A percentile compares a stretch with the other conserved stretches of the same genome.
Conservation (phyloP, 148 eudicot genomes). For the Heliamphora exappendiculata region DNA sequence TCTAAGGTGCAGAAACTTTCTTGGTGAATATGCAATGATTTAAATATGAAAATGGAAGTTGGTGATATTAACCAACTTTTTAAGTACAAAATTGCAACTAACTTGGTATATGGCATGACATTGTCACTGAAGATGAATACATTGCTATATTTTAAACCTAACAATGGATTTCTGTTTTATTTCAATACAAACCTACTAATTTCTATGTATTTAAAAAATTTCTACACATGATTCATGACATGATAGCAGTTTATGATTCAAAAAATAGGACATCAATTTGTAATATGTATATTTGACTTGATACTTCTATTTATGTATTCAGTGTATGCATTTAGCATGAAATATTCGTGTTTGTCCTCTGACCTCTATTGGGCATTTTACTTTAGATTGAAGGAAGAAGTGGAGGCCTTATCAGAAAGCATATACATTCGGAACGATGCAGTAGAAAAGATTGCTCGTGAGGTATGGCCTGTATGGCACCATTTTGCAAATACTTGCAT, state of each 20-base stretch:
- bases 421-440: constrained; percentile 30
- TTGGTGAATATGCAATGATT: background rate
- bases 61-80: background rate
- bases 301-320: background rate
- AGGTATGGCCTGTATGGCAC: constrained; percentile 48
- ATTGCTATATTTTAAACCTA: background rate
- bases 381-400: constrained; percentile 61
- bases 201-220: background rate
- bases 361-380: constrained; percentile 14
- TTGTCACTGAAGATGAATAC: background rate
- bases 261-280: background rate
- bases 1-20: background rate
- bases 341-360: background rate
- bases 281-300: background rate
- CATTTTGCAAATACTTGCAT: background rate
- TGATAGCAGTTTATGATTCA: background rate
- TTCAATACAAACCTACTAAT: background rate
- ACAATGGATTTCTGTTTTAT: background rate
- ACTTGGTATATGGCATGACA: background rate
- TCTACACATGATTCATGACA: background rate
- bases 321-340: background rate
- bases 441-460: constrained; percentile 30
- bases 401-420: constrained; percentile 35
- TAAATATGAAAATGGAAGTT: background rate
- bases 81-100: background rate